A percentile compares a stretch with the other conserved stretches of the same genome.
Evolutionary conservation across 495 filamentous ascomycete species (phyloP).

Genomic region (Trichoderma parareesei): DNA sequence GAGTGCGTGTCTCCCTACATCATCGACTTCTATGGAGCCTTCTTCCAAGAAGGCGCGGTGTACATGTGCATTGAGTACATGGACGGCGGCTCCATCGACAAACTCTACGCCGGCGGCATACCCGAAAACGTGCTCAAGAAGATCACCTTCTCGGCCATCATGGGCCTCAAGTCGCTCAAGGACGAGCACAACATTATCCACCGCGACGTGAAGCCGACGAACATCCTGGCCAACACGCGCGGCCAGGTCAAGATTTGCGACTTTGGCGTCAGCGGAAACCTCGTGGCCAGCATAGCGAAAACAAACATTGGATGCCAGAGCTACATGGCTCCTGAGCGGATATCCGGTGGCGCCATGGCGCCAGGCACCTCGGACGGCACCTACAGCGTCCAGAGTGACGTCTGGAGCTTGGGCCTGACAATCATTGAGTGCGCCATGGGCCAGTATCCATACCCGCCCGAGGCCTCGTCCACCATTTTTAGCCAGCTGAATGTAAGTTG

Average conservation of each 20-base stretch:
- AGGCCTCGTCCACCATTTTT: slow-evolving; percentile 98
- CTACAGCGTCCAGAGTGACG: slow-evolving; percentile 96
- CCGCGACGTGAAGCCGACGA: slow-evolving; percentile 96
- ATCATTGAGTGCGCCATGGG: slow-evolving; percentile 97
- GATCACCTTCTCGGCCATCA: slow-evolving; percentile 81
- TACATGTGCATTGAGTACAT: slow-evolving; percentile 99
- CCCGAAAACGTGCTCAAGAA: slow-evolving; percentile 85
- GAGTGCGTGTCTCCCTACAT: slow-evolving; percentile 92
- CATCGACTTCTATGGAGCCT: slow-evolving; percentile 97
- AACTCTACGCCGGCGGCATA: slow-evolving; percentile 87
- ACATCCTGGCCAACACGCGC: slow-evolving; percentile 82
- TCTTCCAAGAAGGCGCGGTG: slow-evolving; percentile 97
- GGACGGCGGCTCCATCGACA: slow-evolving; percentile 98
- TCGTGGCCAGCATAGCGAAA: slow-evolving; percentile 95
- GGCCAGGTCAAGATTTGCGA: slow-evolving; percentile 98
- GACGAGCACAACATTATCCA: slow-evolving; percentile 99
- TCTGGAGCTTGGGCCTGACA: slow-evolving; percentile 91
- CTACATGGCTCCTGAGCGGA: slow-evolving; percentile 98
- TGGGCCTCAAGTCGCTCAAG: slow-evolving; percentile 87
- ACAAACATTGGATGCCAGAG: slow-evolving; percentile 99
- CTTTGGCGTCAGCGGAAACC: slow-evolving; percentile 93
- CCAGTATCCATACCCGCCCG: slow-evolving; percentile 91
- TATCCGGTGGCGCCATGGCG: slow-evolving; percentile 75
- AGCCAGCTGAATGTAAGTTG: slow-evolving; percentile 87
- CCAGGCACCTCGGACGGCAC: slow-evolving; percentile 68